These are phyloP conservation scores for Gossypium gossypioides DNA, from an alignment of 441 rosid species.

Conservation along the genomic window DNA sequence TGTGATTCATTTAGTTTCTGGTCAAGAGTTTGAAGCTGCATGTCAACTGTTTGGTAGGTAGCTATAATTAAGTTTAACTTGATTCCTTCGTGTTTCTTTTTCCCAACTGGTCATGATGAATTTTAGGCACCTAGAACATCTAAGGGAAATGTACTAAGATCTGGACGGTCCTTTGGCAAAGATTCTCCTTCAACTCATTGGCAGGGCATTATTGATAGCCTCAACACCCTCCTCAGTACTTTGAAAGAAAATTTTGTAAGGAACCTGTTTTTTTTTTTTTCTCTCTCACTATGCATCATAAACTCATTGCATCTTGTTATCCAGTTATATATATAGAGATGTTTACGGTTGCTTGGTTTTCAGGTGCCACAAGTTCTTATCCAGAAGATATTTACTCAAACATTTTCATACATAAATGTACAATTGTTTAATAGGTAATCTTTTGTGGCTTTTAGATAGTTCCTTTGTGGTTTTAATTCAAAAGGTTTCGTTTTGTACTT, in stretches of 20 bases:
- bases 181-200: constrained; percentile 80
- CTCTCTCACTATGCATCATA: neutral
- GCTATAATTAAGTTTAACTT: constrained; percentile 4
- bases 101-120: constrained; percentile 16
- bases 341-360: constrained; percentile 26
- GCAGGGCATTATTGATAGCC: constrained; percentile 84
- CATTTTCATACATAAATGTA: constrained; percentile 81
- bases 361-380: constrained; percentile 89
- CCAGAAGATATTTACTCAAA: constrained; percentile 89
- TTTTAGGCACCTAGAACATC: constrained; percentile 86
- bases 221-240: constrained; percentile 65
- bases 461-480: constrained; percentile 8
- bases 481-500: constrained; percentile 3
- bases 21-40: constrained; percentile 5
- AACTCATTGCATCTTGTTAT: constrained; percentile 1
- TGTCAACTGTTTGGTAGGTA: constrained; percentile 15
- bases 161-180: constrained; percentile 85
- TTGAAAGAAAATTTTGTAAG: constrained; percentile 85
- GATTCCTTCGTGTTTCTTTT: neutral
- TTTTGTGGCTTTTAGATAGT: neutral
- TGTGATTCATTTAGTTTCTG: neutral
- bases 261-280: constrained; percentile 1
- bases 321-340: constrained; percentile 13
- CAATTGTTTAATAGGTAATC: constrained; percentile 82
- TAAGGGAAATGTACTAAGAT: constrained; percentile 73